Evolutionary conservation across 2,329 filamentous ascomycete species (phyloP).

Genomic region (Fusarium equiseti): DNA sequence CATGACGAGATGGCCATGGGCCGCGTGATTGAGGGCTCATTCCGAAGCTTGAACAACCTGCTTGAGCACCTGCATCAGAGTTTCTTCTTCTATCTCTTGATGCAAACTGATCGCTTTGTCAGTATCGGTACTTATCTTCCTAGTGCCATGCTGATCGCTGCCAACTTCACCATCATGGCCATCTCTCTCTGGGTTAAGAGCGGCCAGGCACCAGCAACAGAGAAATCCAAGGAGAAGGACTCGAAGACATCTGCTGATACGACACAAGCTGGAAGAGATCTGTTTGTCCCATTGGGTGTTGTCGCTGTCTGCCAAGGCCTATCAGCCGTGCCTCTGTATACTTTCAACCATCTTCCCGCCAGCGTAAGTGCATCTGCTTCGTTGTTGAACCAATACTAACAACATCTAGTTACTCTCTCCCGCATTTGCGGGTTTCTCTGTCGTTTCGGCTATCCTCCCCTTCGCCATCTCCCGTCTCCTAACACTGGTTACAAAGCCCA

Average conservation of each 20-base stretch:
- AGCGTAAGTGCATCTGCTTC: conserved; percentile 63
- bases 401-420: conserved; percentile 66
- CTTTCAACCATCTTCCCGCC: conserved; percentile 82
- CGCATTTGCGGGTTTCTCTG: conserved; percentile 69
- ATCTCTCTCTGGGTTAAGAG: conserved; percentile 95
- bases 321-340: conserved; percentile 82
- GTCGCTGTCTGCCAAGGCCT: conserved; percentile 80
- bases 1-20: conserved; percentile 98
- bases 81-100: conserved; percentile 98
- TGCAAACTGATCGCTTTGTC: conserved; percentile 92
- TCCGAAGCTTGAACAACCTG: conserved; percentile 94
- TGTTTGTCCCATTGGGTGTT: conserved; percentile 79
- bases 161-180: conserved; percentile 95
- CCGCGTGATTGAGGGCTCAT: conserved; percentile 87
- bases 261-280: conserved; percentile 66
- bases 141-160: conserved; percentile 95
- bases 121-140: conserved; percentile 98
- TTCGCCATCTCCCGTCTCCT: conserved; percentile 68
- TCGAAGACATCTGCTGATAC: conserved; percentile 46
- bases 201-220: conserved; percentile 64
- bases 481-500: conserved; percentile 64
- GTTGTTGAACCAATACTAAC: conserved; percentile 9
- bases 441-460: conserved; percentile 68
- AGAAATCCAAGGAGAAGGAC: conserved; percentile 46
- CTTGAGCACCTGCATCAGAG: conserved; percentile 97